Base-by-base conservation (phyloP, 768 basidiomycete species). In the Boletus speciosus region DNA sequence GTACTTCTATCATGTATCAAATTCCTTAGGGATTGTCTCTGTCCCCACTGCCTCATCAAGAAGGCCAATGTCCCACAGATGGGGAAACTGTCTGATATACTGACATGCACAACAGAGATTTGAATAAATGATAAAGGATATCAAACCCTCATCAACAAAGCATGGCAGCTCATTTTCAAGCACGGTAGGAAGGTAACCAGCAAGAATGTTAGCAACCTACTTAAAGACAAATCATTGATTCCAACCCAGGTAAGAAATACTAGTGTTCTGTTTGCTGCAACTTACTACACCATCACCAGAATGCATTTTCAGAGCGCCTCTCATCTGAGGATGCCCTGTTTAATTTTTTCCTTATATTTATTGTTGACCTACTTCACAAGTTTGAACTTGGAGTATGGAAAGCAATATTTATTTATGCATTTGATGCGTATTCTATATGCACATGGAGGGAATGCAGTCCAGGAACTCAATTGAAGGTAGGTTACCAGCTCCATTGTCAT, bases 361-460 rank as follows among this genome's bases (percentile, higher is more conserved):
- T 56, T 3, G 21, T 56, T 0, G 47, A 56, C 5, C 31, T 54
- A 0, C 27, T 56, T 1, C 47, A 56, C 0, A 5, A 56, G 11
- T 56, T 54, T 34, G 52, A 56, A 6, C 41, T 56, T 0, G 9
- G 40, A 2, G 40, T 54, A 1, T 56, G 52, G 40, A 56, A 54
- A 1, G 29, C 35, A 2, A 16, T 56, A 8, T 54, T 56, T 56
- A 8, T 54, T 56, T 6, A 47, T 12, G 1, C 46, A 56, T 7
- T 25, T 56, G 11, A 35, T 39, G 42, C 1, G 1, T n/a, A 27
- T 43, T 9, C 11, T 43, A 15, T 43, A 27, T 1, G 41, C 41
- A 0, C 9, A 16, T 10, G 25, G 16, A 27, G 42, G 42, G 8
- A 43, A 16, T 27, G 9, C 5, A 0, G 4, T 43, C 2, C 42